A percentile compares a stretch with the other conserved stretches of the same genome.
Evolutionary conservation across 768 basidiomycete species (phyloP).

Genomic region (Suillus bovinus): DNA sequence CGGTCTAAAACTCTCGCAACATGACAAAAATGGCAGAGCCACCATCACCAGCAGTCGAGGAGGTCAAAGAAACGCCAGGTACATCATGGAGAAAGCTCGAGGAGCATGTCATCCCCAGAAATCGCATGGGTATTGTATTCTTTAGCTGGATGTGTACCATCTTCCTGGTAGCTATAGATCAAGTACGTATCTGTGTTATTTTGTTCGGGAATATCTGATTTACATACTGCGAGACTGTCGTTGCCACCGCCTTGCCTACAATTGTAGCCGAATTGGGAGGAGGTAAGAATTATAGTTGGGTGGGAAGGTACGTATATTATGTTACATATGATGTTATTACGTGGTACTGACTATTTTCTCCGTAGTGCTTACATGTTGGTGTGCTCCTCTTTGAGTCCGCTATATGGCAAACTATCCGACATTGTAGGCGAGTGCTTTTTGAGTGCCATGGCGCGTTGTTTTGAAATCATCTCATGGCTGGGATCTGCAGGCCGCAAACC

Average conservation of each 20-base stretch:
- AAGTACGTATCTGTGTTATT: constrained; percentile 25
- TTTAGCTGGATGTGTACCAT: constrained; percentile 42
- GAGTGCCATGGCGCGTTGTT: background rate
- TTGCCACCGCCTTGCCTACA: constrained; percentile 51
- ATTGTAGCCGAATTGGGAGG: constrained; percentile 47
- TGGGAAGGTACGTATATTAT: constrained; percentile 38
- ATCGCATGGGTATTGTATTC: constrained; percentile 43
- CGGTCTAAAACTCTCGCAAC: background rate
- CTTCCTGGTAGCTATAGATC: constrained; percentile 51
- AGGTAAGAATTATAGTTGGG: constrained; percentile 49
- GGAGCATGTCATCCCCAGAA: constrained; percentile 44
- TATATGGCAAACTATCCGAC: constrained; percentile 51
- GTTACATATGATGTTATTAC: background rate
- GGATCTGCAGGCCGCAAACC: constrained; percentile 35
- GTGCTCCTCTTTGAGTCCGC: constrained; percentile 39
- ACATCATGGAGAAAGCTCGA: constrained; percentile 40
- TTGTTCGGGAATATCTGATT: background rate
- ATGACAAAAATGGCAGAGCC: background rate
- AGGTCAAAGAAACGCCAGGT: constrained; percentile 23
- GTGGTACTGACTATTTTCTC: background rate
- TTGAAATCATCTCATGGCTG: background rate
- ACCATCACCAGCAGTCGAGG: background rate
- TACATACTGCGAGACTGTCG: constrained; percentile 36
- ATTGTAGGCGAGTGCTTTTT: constrained; percentile 32
- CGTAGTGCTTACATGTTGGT: constrained; percentile 49